Percentiles rank a stretch among this genome's conserved stretches.
phyloP scores from a whole-genome alignment of 1,284 basidiomycete species.

The Mycosarcoma maydis region DNA sequence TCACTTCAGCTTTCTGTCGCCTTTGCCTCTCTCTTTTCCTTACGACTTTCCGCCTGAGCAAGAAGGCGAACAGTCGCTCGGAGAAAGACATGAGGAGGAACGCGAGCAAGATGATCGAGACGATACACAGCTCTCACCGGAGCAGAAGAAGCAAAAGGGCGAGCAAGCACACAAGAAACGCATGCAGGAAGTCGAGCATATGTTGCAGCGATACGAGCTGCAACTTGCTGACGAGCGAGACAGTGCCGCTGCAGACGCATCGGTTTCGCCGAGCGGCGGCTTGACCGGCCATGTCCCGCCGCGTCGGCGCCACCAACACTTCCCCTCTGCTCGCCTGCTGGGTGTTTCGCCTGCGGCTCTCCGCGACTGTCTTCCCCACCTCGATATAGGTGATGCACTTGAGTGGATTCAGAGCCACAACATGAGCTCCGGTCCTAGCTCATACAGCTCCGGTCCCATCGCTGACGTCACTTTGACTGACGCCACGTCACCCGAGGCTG shows the following conservation, averaged over 20 bases:
- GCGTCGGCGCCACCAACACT: slow-evolving; percentile 44
- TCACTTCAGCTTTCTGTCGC: slow-evolving; percentile 84
- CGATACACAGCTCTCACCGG: slow-evolving; percentile 26
- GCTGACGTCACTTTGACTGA: slow-evolving; percentile 22
- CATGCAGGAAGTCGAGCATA: slow-evolving; percentile 58
- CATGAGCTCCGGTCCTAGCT: slow-evolving; percentile 65
- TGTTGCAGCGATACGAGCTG: slow-evolving; percentile 53
- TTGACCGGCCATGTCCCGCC: slow-evolving; percentile 37
- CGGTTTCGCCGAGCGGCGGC: slow-evolving; percentile 3
- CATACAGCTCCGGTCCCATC: slow-evolving; percentile 61
- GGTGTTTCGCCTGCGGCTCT: slow-evolving; percentile 75
- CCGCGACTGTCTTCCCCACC: slow-evolving; percentile 80
- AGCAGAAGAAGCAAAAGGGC: slow-evolving; percentile 35
- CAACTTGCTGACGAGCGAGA: slow-evolving; percentile 21
- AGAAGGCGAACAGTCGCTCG: slow-evolving; percentile 40
- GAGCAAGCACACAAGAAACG: slow-evolving; percentile 36
- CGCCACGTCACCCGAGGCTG: slow-evolving; percentile 9
- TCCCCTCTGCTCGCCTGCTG: slow-evolving; percentile 71
- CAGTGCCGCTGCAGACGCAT: not conserved
- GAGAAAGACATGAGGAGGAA: slow-evolving; percentile 40
- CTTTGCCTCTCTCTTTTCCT: slow-evolving; percentile 85
- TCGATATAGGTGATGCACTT: slow-evolving; percentile 86
- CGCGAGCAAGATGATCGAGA: slow-evolving; percentile 19
- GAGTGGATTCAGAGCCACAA: slow-evolving; percentile 71
- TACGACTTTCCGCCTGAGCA: slow-evolving; percentile 73